A percentile compares a stretch with the other conserved stretches of the same genome.
Conservation (phyloP, 352 stramenopile species). For the Phytopythium chamaehyphon region DNA sequence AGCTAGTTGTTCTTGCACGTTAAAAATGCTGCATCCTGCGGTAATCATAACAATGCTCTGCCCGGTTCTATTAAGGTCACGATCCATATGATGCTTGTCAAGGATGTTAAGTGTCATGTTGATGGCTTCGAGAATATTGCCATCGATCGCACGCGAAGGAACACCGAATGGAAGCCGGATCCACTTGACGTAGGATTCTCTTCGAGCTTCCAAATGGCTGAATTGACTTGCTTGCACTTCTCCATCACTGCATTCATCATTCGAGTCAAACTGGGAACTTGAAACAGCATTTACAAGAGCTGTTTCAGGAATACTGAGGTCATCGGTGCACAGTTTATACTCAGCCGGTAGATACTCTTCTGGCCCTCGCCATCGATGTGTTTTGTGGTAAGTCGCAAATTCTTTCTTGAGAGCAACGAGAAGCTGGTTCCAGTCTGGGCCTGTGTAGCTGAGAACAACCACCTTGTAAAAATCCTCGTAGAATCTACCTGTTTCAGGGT, state of each 20-base stretch:
- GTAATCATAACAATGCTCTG: conserved; percentile 97
- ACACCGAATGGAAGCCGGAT: conserved; percentile 61
- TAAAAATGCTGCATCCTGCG: conserved; percentile 95
- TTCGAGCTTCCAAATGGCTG: not conserved
- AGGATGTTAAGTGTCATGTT: conserved; percentile 98
- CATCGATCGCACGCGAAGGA: conserved; percentile 90
- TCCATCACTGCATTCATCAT: not conserved
- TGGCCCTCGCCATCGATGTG: conserved; percentile 55
- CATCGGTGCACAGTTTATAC: conserved; percentile 49
- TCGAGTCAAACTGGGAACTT: not conserved
- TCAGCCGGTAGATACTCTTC: conserved; percentile 43
- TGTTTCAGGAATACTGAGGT: not conserved
- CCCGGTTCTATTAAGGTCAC: conserved; percentile 93
- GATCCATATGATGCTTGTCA: conserved; percentile 98
- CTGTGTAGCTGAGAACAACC: conserved; percentile 84
- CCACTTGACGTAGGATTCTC: conserved; percentile 43
- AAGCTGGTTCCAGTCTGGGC: conserved; percentile 89
- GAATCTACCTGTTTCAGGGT: conserved; percentile 40
- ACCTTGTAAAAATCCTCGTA: conserved; percentile 87
- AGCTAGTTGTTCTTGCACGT: conserved; percentile 90
- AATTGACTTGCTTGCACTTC: not conserved
- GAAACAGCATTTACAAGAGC: not conserved
- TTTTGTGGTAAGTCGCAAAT: conserved; percentile 90
- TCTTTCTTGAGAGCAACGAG: conserved; percentile 91
- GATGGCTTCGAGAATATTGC: conserved; percentile 98